Evolutionary conservation across 2,329 filamentous ascomycete species (phyloP).

Genomic region (Aspergillus sp.): DNA sequence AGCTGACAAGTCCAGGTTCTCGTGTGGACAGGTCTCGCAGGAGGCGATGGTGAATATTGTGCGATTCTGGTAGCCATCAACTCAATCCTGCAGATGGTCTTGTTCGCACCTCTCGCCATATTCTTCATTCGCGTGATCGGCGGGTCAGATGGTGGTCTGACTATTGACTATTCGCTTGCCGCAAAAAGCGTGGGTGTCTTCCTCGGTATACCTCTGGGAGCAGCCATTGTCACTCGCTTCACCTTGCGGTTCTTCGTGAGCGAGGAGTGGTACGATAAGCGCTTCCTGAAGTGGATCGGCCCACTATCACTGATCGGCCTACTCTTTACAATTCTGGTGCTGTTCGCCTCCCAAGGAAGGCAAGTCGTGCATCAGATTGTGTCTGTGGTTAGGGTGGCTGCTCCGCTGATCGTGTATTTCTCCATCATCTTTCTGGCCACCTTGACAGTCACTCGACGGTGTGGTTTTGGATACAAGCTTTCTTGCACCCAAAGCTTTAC

Average conservation of each 20-base stretch:
- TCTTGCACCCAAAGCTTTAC: constrained; percentile 80
- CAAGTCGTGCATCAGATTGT: constrained; percentile 81
- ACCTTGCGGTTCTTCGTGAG: constrained; percentile 56
- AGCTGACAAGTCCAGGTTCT: constrained; percentile 45
- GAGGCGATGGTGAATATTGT: constrained; percentile 78
- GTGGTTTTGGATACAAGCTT: constrained; percentile 73
- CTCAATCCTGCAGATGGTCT: constrained; percentile 70
- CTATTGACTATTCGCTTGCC: constrained; percentile 63
- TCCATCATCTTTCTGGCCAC: constrained; percentile 70
- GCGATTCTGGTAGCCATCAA: constrained; percentile 76
- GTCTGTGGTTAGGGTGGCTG: constrained; percentile 75
- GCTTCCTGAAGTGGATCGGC: constrained; percentile 67
- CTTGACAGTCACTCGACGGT: constrained; percentile 57
- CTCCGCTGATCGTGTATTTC: constrained; percentile 82
- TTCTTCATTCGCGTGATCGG: constrained; percentile 71
- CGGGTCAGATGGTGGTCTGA: constrained; percentile 41
- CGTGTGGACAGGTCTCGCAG: constrained; percentile 76
- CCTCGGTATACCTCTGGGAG: constrained; percentile 77
- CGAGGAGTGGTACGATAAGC: constrained; percentile 61
- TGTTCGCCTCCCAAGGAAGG: constrained; percentile 78
- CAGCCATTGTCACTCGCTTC: constrained; percentile 74
- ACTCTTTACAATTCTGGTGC: constrained; percentile 80
- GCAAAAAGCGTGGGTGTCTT: constrained; percentile 82
- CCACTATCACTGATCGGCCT: constrained; percentile 80
- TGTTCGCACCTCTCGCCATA: constrained; percentile 68